Base-by-base conservation (phyloP, 768 basidiomycete species). In the Trametes maxima region DNA sequence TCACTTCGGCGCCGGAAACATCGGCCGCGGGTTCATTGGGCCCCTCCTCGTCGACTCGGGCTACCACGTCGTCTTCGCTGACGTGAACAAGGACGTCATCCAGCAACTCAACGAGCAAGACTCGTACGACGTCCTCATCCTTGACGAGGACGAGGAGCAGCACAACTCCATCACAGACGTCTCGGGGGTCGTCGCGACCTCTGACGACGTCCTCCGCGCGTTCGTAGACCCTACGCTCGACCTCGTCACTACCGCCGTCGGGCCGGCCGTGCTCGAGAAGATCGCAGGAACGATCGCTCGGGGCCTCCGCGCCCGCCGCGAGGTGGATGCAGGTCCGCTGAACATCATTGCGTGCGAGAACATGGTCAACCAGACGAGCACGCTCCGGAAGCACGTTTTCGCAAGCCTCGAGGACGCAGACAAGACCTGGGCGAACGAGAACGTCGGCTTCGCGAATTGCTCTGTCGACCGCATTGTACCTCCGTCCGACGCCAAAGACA, bases 341-440 rank as follows among this genome's bases (percentile, higher is more conserved):
- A 76, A 76, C 58, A 62, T 78, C 43, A 75, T 79, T 59, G 77
- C 77, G 1, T 79, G 77, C 67, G 77, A 79, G 65, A 79, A 79
- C 67, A 73, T 74, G 64, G 67, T 77, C 43, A 67, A 70, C 22
- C 76, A 76, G 37, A 78, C 76, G 2, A 65, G 65, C 8, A 59
- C 63, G 37, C 70, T 79, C 44, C 64, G 65, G 10, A 65, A 73
- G 35, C 66, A 71, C 57, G 69, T 77, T 56, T 62, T 61, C 57
- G 59, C 62, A n/a, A 60, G 70, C 40, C 70, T 78, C 37, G 65
- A 64, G 5, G 66, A 71, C 47, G 72, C 70, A 3, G 75, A 75
- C 51, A 66, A 59, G 17, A 59, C 61, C 0, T 76, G 71, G 64
- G 67, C 72, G 8, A 61, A 61, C 12, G 48, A 67, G 47, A 53